A percentile compares a stretch with the other conserved stretches of the same genome.
phyloP scores from a whole-genome alignment of 768 basidiomycete species.

The Boletus fagicola region DNA sequence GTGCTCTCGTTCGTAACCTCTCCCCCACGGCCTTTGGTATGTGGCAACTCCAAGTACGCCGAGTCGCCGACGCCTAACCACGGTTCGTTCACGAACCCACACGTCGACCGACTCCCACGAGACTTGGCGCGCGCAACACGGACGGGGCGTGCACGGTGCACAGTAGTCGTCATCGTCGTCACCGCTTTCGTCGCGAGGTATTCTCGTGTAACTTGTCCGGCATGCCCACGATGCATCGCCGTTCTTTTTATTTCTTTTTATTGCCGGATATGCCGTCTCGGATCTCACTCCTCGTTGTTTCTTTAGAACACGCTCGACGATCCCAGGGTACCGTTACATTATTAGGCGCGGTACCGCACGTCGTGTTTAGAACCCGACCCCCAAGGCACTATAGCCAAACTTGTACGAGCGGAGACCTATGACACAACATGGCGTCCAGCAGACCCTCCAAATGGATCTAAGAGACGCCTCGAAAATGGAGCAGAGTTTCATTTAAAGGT shows the following conservation, averaged over 20 bases:
- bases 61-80: no score
- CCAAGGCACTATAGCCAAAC: constrained; percentile 8
- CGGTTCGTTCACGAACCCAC: not conserved
- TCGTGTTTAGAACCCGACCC: not conserved
- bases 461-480: constrained; percentile 13
- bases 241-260: not conserved
- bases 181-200: not conserved
- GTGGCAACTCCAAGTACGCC: not conserved
- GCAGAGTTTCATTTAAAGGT: constrained; percentile 18
- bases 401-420: not conserved
- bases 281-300: not conserved
- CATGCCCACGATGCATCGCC: not conserved
- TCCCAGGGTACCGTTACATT: not conserved
- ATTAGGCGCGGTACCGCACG: constrained; percentile 22
- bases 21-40: not conserved
- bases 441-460: constrained; percentile 2
- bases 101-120: constrained; percentile 11
- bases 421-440: not conserved
- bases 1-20: not conserved
- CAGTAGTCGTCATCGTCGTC: not conserved
- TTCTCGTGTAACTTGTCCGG: not conserved
- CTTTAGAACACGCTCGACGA: constrained; percentile 2
- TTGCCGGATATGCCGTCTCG: not conserved
- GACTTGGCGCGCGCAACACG: not conserved
- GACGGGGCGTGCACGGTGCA: not conserved